Percentiles rank a stretch among this genome's conserved stretches.
These are phyloP conservation scores for Astrocystis sublimbata DNA, from an alignment of 495 filamentous ascomycete genomes.

Conservation along the genomic window DNA sequence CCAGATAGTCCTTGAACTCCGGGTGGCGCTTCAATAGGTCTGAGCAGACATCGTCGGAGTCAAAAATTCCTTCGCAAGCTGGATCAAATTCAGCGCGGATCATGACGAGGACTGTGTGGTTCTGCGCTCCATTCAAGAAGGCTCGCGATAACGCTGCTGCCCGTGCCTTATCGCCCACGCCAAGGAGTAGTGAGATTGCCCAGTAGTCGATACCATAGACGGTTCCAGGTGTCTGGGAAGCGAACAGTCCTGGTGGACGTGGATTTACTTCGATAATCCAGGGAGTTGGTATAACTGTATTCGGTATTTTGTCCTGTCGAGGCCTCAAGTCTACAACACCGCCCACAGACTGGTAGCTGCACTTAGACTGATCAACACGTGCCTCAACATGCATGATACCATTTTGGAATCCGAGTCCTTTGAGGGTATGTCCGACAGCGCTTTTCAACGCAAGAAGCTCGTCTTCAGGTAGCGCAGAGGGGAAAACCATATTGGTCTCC, in stretches of 20 bases:
- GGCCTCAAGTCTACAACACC: constrained; percentile 21
- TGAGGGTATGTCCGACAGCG: constrained; percentile 35
- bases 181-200: constrained; percentile 33
- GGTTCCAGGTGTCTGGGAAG: constrained; percentile 28
- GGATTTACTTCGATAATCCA: constrained; percentile 44
- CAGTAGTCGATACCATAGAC: constrained; percentile 49
- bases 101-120: constrained; percentile 25
- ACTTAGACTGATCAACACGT: constrained; percentile 27
- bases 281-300: constrained; percentile 16
- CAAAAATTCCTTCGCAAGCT: constrained; percentile 34
- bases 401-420: constrained; percentile 22
- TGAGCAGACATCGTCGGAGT: constrained; percentile 41
- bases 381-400: constrained; percentile 35
- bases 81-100: constrained; percentile 30
- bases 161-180: constrained; percentile 31
- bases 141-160: constrained; percentile 31
- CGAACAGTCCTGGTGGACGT: constrained; percentile 37
- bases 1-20: constrained; percentile 28
- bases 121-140: constrained; percentile 32
- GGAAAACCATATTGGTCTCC: constrained; percentile 42
- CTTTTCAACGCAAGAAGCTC: constrained; percentile 35
- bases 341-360: constrained; percentile 20
- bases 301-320: background rate
- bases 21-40: constrained; percentile 35
- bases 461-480: constrained; percentile 38